A percentile compares a stretch with the other conserved stretches of the same genome.
Evolutionary conservation across 305 asterid genomes (phyloP).

Genomic region (Lippia alba): DNA sequence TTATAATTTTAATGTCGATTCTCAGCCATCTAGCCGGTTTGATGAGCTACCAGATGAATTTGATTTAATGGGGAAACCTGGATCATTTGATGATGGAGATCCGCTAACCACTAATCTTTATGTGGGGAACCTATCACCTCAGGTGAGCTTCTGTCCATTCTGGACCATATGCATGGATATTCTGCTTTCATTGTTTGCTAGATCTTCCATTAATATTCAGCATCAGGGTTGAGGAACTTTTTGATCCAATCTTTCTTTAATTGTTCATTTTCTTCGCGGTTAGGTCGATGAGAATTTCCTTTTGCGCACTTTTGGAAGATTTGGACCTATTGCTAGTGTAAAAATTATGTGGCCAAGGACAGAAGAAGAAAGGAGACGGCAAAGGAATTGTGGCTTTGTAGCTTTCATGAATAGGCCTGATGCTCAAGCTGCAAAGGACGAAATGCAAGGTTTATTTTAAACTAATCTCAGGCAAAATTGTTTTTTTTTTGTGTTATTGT

Average conservation of each 20-base stretch:
- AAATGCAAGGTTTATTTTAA: slow-evolving; percentile 76
- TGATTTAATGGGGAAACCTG: slow-evolving; percentile 78
- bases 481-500: neutral
- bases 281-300: slow-evolving; percentile 93
- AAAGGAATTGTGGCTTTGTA: slow-evolving; percentile 92
- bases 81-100: slow-evolving; percentile 96
- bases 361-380: slow-evolving; percentile 81
- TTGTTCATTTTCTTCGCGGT: slow-evolving; percentile 29
- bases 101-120: slow-evolving; percentile 91
- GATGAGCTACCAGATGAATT: slow-evolving; percentile 90
- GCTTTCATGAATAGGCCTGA: slow-evolving; percentile 93
- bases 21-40: slow-evolving; percentile 81
- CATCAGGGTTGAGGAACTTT: slow-evolving; percentile 8
- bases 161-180: slow-evolving; percentile 17
- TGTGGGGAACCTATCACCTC: slow-evolving; percentile 87
- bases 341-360: slow-evolving; percentile 98
- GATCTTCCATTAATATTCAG: slow-evolving; percentile 14
- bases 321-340: slow-evolving; percentile 94
- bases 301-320: slow-evolving; percentile 87
- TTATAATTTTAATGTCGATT: neutral
- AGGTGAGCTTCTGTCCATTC: slow-evolving; percentile 46
- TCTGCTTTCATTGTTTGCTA: slow-evolving; percentile 1
- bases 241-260: slow-evolving; percentile 2
- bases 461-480: slow-evolving; percentile 18
- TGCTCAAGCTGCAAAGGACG: slow-evolving; percentile 94